These are phyloP conservation scores for Penicillium canescens DNA, from an alignment of 495 filamentous ascomycete species.

Conservation along the genomic window DNA sequence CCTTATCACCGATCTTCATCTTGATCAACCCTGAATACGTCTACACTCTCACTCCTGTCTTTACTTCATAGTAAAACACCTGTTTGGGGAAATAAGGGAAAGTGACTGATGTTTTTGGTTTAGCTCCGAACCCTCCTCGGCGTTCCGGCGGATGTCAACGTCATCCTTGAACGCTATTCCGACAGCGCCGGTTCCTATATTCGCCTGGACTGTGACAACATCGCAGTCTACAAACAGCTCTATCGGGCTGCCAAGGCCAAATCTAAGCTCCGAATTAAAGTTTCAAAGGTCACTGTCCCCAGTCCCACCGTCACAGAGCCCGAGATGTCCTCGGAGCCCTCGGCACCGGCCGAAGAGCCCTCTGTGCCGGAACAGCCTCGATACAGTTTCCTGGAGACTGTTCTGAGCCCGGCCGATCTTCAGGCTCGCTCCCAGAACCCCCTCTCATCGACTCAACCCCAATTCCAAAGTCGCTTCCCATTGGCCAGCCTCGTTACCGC, in stretches of 20 bases:
- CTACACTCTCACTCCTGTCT: not conserved
- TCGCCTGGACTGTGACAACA: constrained; percentile 73
- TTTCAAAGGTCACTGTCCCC: constrained; percentile 24
- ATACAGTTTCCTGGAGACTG: constrained; percentile 46
- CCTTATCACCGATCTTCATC: constrained; percentile 22
- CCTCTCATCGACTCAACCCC: not conserved
- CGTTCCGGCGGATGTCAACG: constrained; percentile 65
- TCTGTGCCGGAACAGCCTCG: constrained; percentile 17
- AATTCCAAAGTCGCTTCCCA: not conserved
- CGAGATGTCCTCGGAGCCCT: too few species aligned
- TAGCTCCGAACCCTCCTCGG: constrained; percentile 76
- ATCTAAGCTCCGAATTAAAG: constrained; percentile 90
- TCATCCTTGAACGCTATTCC: constrained; percentile 91
- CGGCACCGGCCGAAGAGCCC: constrained; percentile 4
- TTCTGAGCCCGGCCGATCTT: constrained; percentile 38
- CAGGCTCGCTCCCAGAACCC: constrained; percentile 8
- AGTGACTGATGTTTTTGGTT: constrained; percentile 20
- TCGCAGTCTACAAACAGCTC: constrained; percentile 91
- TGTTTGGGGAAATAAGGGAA: not conserved
- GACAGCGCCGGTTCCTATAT: constrained; percentile 86
- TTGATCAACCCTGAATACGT: not conserved
- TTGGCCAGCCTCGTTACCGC: constrained; percentile 25
- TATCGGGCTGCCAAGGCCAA: constrained; percentile 97
- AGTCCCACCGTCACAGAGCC: not conserved
- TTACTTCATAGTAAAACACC: not conserved